Evolutionary conservation across 176 grass and related monocot genomes (phyloP), one percentile per base, ranked within the genome.

Genomic region (Carex scoparia): DNA sequence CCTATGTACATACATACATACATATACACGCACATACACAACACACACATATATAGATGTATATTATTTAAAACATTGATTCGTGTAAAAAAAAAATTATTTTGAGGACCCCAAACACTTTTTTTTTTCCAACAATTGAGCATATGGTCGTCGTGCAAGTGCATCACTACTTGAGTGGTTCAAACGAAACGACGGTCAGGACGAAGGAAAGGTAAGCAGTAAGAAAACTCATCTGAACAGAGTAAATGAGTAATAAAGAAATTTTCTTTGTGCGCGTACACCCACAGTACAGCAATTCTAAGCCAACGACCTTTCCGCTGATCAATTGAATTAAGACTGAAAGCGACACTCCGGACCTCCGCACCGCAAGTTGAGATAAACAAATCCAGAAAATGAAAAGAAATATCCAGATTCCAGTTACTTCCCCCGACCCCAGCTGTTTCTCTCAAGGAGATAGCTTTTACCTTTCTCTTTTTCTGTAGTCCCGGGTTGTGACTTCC

Each of bases 381-480:
- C 11, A 73, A 73, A 73, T 8, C 38, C 4, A 46, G 7, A 46
- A 8, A 46, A 46, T 46, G 7, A 46, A 46, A 46, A 46, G 7
- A 46, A 46, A 46, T 5, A 33, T 37, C 1, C 2, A 1, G 16
- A 0, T 37, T 18, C 16, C n/a, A 54, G 37, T 68, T 66, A 37
- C 68, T 38, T 80, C 38, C 77, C 77, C 15, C 32, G 15, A 2
- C 23, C 56, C 77, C 30, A 58, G 77, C 77, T 80, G 77, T 80
- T 80, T 18, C 18, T 73, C 18, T 8, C 8, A 23, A 10, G 16
- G 5, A 35, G 40, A 49, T 11, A 61, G 30, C 77, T 80, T 80
- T 16, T 11, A 11, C 23, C 1, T 33, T 37, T 18, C 18, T 15
- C 16, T n/a, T 18, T 18, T 60, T 37, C 1, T 61, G 10, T 12